phyloP scores from a whole-genome alignment of 179 eudicot genomes.

The Amaranthus tricolor region DNA sequence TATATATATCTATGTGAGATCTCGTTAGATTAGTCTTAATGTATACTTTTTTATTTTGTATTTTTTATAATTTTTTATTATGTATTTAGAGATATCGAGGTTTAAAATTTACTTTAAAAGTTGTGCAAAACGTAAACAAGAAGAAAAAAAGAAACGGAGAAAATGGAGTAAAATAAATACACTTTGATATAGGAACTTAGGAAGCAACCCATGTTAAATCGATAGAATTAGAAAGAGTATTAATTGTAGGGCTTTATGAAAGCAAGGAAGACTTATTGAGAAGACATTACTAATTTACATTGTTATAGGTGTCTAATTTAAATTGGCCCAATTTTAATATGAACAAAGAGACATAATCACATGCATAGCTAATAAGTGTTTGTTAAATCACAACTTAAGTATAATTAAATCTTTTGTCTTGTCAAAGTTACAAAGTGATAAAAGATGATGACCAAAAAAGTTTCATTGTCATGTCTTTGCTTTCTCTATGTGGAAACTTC shows the following conservation, averaged over 20 bases:
- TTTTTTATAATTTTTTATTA: no score
- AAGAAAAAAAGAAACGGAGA: no score
- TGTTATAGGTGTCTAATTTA: conserved; percentile 24
- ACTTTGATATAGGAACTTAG: conserved; percentile 4
- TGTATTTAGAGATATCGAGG: no score
- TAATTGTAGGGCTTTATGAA: conserved; percentile 11
- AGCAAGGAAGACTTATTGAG: conserved; percentile 18
- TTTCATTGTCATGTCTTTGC: conserved; percentile 31
- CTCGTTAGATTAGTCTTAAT: no score
- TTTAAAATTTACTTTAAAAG: no score
- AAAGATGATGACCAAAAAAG: conserved; percentile 31
- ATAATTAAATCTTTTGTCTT: conserved; percentile 51
- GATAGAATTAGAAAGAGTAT: not conserved
- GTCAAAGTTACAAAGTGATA: conserved; percentile 35
- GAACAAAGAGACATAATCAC: conserved; percentile 63
- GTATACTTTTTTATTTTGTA: no score
- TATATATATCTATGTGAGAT: no score
- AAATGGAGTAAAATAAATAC: no score
- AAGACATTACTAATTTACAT: conserved; percentile 31
- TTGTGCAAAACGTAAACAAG: no score
- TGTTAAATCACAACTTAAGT: conserved; percentile 45
- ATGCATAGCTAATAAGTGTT: conserved; percentile 58
- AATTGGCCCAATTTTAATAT: conserved; percentile 29
- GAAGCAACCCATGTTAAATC: conserved; percentile 41
- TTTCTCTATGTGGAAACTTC: conserved; percentile 48